Evolutionary conservation across 805 yeast species (phyloP).

Genomic region (Saccharomycopsis sp.): DNA sequence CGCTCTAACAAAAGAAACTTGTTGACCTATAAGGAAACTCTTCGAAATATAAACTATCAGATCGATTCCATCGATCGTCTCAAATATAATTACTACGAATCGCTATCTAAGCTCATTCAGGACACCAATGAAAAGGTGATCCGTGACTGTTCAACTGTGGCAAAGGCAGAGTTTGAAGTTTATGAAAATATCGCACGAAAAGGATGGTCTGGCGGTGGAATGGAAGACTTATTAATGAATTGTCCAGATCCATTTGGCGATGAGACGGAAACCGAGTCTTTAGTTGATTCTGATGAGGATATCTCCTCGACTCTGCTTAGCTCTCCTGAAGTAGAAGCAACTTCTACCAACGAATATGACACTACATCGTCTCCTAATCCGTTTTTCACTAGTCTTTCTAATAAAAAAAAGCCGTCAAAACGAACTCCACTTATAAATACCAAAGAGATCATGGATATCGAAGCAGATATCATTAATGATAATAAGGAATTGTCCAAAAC

Average conservation of each 20-base stretch:
- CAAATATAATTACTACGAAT: conserved; percentile 68
- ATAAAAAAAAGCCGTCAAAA: neutral
- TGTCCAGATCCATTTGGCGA: conserved; percentile 61
- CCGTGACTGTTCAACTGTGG: conserved; percentile 51
- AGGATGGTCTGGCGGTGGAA: conserved; percentile 84
- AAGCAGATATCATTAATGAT: neutral
- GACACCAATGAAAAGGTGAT: conserved; percentile 52
- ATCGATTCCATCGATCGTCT: conserved; percentile 73
- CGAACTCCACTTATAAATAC: conserved; percentile 1
- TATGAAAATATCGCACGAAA: conserved; percentile 76
- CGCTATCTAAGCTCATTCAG: conserved; percentile 55
- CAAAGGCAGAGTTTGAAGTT: conserved; percentile 75
- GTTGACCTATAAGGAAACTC: conserved; percentile 57
- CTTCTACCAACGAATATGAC: conserved; percentile 10
- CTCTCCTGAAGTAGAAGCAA: neutral
- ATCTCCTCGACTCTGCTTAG: neutral
- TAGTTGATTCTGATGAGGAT: conserved; percentile 16
- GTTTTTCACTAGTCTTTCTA: neutral
- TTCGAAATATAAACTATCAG: conserved; percentile 62
- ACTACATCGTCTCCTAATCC: conserved; percentile 27
- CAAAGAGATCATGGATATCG: neutral
- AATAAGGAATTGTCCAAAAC: conserved; percentile 1
- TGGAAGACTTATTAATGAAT: conserved; percentile 57
- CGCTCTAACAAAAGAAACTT: conserved; percentile 58
- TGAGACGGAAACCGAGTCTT: conserved; percentile 20